phyloP scores from a whole-genome alignment of 2,329 filamentous ascomycete species.

The Dothideomycetes sp. region DNA sequence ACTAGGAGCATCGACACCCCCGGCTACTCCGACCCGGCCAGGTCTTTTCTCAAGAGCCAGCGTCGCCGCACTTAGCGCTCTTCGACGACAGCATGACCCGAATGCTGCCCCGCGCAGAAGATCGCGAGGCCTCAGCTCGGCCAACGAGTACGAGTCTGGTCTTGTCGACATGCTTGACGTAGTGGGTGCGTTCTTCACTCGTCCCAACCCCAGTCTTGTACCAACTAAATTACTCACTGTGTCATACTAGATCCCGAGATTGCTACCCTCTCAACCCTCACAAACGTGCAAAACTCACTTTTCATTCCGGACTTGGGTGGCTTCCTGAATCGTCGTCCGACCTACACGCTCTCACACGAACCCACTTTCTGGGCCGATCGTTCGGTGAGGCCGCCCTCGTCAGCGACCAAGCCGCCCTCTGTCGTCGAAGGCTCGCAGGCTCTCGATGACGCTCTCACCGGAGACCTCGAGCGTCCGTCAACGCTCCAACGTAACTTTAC shows the following conservation, averaged over 20 bases:
- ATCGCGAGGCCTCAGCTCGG: slow-evolving; percentile 3
- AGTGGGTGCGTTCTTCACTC: slow-evolving; percentile 44
- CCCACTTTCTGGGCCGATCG: slow-evolving; percentile 21
- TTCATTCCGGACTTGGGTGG: slow-evolving; percentile 74
- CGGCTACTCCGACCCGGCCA: neutral
- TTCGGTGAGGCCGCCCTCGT: slow-evolving; percentile 15
- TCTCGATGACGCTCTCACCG: slow-evolving; percentile 11
- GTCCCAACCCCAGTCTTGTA: neutral
- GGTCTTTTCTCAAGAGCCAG: slow-evolving; percentile 10
- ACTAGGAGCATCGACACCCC: neutral
- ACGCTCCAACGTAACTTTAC: slow-evolving; percentile 21
- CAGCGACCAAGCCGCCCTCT: slow-evolving; percentile 17
- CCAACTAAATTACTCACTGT: slow-evolving; percentile 20
- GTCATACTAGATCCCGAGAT: slow-evolving; percentile 69
- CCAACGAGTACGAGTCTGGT: slow-evolving; percentile 49
- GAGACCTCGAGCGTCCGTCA: slow-evolving; percentile 4
- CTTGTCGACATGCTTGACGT: slow-evolving; percentile 61
- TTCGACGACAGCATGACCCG: neutral
- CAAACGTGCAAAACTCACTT: slow-evolving; percentile 82
- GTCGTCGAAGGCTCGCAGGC: slow-evolving; percentile 6
- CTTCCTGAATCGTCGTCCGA: slow-evolving; percentile 66
- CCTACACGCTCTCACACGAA: slow-evolving; percentile 59
- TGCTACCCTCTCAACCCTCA: slow-evolving; percentile 71
- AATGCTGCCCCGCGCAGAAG: neutral
- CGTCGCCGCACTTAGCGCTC: slow-evolving; percentile 3